Evolutionary conservation across 2,329 filamentous ascomycete species (phyloP), one percentile per base, ranked within the genome.

Genomic region (Nothophoma quercina): DNA sequence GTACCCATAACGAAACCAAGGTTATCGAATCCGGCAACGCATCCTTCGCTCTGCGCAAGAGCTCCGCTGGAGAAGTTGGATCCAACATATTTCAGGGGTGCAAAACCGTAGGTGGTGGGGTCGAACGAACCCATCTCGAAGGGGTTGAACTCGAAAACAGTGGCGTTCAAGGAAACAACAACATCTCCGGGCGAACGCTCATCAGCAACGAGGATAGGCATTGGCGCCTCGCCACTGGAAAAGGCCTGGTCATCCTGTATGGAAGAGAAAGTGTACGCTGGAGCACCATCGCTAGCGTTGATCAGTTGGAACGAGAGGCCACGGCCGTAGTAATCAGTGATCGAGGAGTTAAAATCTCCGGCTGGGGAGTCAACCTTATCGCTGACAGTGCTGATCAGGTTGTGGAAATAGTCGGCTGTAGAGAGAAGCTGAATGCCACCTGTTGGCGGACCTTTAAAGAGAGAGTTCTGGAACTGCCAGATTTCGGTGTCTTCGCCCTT

Each of bases 241-340:
- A 93, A 93, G n/a, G 81, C 79, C 1, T 81, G 67, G 15, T 84
- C 81, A 34, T 85, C 68, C 7, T 86, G 83, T 60, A 93, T 89
- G 3, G 90, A 95, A 3, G 91, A 96, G 78, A 88, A 96, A 4
- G 92, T 96, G 67, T 88, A 92, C 12, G 79, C 81, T 50, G 42
- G 85, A 0, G 90, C 92, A 30, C 92, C 93, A 55, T 89, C 76
- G 1, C 81, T 82, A 5, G 85, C 88, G 68, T 93, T 89, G 69
- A 96, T 83, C 39, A 96, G 83, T 76, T 96, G 92, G 75, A 89
- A 96, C 1, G 88, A 88, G n/a, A 96, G 81, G 38, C 90, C 90
- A 51, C 92, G 88, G 22, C 90, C 90, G 79, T 92, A 96, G 73
- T 91, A 91, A 77, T 97, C 93, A 0, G 93, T 96, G 51, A 96